These are phyloP conservation scores for Chytriomyces sp. DNA, from an alignment of 192 early-diverging fungal species.

Conservation along the genomic window DNA sequence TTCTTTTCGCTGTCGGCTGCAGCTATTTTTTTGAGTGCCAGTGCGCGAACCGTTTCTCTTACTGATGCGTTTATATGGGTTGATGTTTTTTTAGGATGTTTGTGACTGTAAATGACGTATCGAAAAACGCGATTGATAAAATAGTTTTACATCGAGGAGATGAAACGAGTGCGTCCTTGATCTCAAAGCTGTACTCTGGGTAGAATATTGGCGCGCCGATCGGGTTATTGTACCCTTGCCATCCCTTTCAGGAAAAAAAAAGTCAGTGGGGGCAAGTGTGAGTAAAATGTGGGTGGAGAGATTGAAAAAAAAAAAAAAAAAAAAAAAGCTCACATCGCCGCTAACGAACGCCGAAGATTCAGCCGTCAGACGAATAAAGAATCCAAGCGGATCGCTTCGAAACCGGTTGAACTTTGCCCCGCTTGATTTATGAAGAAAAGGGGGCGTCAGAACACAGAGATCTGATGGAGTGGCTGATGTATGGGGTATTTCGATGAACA, in stretches of 20 bases:
- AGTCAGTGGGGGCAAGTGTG: not conserved
- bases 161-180: constrained; percentile 63
- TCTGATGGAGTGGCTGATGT: not conserved
- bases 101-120: not conserved
- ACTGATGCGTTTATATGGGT: too few species aligned
- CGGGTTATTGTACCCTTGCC: constrained; percentile 79
- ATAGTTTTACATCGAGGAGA: constrained; percentile 58
- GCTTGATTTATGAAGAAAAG: not conserved
- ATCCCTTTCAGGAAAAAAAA: constrained; percentile 58
- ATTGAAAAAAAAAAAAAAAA: not conserved
- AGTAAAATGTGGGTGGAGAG: not conserved
- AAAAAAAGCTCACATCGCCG: constrained; percentile 32
- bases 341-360: constrained; percentile 47
- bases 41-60: constrained; percentile 2
- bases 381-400: constrained; percentile 73
- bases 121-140: not conserved
- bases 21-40: constrained; percentile 21
- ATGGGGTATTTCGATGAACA: not conserved
- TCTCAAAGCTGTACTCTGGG: constrained; percentile 68
- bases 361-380: constrained; percentile 60
- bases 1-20: constrained; percentile 10
- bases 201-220: constrained; percentile 74
- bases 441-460: too few species aligned
- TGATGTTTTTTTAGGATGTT: too few species aligned
- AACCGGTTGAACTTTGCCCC: constrained; percentile 45